Conservation (phyloP, 2,329 filamentous ascomycete species). For the Aspergillus neoniger region DNA sequence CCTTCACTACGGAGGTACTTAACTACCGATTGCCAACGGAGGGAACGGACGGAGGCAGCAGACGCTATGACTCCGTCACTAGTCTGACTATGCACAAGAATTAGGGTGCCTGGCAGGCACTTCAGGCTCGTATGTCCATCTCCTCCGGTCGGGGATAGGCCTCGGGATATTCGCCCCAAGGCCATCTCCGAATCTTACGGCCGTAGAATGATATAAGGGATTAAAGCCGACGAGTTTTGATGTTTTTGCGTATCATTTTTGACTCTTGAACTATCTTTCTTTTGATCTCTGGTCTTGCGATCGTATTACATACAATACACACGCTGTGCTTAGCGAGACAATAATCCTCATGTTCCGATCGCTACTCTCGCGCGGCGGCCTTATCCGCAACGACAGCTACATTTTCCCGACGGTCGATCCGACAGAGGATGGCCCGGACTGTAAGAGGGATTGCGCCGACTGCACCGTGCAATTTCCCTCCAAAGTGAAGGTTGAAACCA, state of each 20-base stretch:
- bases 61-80: background rate
- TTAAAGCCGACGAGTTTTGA: background rate
- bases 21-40: too few relatives aligned
- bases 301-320: background rate
- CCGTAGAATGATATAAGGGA: background rate
- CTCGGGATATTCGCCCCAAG: conserved; percentile 3
- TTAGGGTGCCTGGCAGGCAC: background rate
- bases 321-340: background rate
- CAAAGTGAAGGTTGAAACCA: conserved; percentile 39
- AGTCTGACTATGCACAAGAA: background rate
- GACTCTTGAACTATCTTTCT: too few relatives aligned
- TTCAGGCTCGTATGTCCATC: background rate
- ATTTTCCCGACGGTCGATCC: conserved; percentile 41
- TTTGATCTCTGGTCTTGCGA: background rate
- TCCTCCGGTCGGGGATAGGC: background rate
- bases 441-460: conserved; percentile 38
- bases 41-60: background rate
- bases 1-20: too few relatives aligned
- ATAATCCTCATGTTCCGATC: conserved; percentile 34
- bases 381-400: conserved; percentile 27
- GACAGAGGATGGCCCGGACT: conserved; percentile 37
- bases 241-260: too few relatives aligned
- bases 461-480: conserved; percentile 39
- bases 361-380: conserved; percentile 31
- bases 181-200: background rate